Evolutionary conservation across 371 early-diverging fungal genomes (phyloP).

Genomic region (Mucor racemosus): DNA sequence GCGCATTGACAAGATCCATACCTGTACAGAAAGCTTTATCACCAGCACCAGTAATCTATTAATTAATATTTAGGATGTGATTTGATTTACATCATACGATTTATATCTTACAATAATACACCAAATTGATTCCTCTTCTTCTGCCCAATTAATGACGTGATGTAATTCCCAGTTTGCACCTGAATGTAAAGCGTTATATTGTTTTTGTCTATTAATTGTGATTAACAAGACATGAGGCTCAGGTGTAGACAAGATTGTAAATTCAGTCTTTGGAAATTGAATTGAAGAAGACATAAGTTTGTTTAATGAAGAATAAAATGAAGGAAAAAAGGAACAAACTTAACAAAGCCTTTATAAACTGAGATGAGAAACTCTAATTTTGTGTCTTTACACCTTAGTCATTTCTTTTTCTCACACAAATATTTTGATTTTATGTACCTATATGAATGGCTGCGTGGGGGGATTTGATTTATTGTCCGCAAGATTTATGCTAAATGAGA

Average conservation of each 20-base stretch:
- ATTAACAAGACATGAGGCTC: constrained; percentile 48
- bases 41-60: constrained; percentile 55
- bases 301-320: not conserved
- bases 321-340: not conserved
- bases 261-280: constrained; percentile 42
- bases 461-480: not conserved
- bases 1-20: constrained; percentile 51
- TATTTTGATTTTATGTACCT: not conserved
- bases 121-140: constrained; percentile 49
- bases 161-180: constrained; percentile 51
- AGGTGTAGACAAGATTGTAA: constrained; percentile 37
- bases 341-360: not conserved
- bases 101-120: constrained; percentile 43
- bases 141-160: constrained; percentile 49
- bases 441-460: not conserved
- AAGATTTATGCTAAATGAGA: not conserved
- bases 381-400: constrained; percentile 4
- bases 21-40: constrained; percentile 55
- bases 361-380: constrained; percentile 3
- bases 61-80: not conserved
- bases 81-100: not conserved
- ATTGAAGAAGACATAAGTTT: constrained; percentile 5
- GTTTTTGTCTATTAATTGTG: constrained; percentile 52
- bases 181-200: constrained; percentile 48
- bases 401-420: constrained; percentile 13